Evolutionary conservation across 495 filamentous ascomycete species (phyloP), one percentile per base, ranked within the genome.

Genomic region (Rhizodiscina lignyota): DNA sequence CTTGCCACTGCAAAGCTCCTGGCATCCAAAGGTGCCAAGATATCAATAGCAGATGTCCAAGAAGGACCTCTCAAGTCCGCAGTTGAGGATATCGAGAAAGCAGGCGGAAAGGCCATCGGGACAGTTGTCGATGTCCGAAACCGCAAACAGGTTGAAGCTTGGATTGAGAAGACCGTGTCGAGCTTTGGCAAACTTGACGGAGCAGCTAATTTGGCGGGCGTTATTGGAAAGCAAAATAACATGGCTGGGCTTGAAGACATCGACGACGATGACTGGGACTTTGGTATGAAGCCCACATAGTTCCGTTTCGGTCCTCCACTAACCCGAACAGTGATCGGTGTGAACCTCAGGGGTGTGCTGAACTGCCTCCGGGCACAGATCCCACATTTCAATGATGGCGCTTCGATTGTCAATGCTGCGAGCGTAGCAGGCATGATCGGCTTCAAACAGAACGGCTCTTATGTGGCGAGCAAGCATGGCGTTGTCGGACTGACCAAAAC

Each of bases 401-500:
- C 40, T 10, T 30, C 32, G 29, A 74, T 78, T 45, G 72, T 78
- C 20, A 73, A 70, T 52, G 69, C 68, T 21, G 51, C 63, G 10
- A 68, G 64, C 34, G 58, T 69, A 19, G 61, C 66, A 16, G 74
- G 72, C 0, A 30, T 74, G 12, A 55, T 55, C 34, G 72, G 72
- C 38, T 55, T 55, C 44, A 35, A 60, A 15, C 56, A 61, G 21
- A 53, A 59, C 50, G 58, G 57, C 3, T 64, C 67, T 18, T 77
- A 78, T 51, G 58, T 56, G 32, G 61, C 72, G 5, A 70, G 62
- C 19, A 76, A 77, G 44, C 45, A 45, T 35, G 48, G 27, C 8
- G 62, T 79, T 28, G 55, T 74, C 21, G 74, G 70, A n/a, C 48
- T 79, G 45, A 74, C 70, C 11, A 64, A 54, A 40, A 53, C 59